Conservation (phyloP, 2,329 filamentous ascomycete genomes). For the Neurospora sp. region DNA sequence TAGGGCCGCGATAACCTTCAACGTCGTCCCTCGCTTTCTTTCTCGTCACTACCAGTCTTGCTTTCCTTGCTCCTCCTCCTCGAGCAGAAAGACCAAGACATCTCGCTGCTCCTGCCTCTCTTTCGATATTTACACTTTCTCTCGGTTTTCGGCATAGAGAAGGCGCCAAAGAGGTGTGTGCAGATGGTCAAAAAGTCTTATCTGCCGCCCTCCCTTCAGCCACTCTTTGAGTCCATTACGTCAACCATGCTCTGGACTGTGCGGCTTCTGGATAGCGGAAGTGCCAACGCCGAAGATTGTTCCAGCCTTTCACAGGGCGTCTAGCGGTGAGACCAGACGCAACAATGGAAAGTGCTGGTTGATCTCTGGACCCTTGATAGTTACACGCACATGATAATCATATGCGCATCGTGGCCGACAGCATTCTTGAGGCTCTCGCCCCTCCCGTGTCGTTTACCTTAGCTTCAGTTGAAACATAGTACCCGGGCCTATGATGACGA, state of each 20-base stretch:
- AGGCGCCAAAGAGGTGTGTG: neutral
- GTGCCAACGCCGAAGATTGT: neutral
- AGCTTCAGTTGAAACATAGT: neutral
- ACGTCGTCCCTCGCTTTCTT: neutral
- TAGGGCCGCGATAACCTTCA: neutral
- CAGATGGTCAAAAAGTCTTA: neutral
- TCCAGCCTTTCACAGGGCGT: neutral
- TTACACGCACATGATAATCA: neutral
- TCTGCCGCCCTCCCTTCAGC: neutral
- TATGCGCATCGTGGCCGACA: neutral
- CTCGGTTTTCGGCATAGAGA: neutral
- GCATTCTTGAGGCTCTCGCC: neutral
- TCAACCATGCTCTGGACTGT: neutral
- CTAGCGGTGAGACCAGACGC: neutral
- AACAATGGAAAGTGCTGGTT: neutral
- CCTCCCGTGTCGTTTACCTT: neutral
- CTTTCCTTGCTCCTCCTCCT: neutral
- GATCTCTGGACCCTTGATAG: neutral
- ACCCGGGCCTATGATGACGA: neutral
- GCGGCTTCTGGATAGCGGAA: neutral
- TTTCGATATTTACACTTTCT: neutral
- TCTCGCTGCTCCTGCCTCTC: neutral
- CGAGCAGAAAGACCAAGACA: neutral
- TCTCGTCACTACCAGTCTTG: too few relatives aligned
- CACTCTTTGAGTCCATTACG: neutral